Percentiles rank a stretch among this genome's conserved stretches.
Evolutionary conservation across 2,329 filamentous ascomycete species (phyloP).

Genomic region (Gaeumannomyces tritici): DNA sequence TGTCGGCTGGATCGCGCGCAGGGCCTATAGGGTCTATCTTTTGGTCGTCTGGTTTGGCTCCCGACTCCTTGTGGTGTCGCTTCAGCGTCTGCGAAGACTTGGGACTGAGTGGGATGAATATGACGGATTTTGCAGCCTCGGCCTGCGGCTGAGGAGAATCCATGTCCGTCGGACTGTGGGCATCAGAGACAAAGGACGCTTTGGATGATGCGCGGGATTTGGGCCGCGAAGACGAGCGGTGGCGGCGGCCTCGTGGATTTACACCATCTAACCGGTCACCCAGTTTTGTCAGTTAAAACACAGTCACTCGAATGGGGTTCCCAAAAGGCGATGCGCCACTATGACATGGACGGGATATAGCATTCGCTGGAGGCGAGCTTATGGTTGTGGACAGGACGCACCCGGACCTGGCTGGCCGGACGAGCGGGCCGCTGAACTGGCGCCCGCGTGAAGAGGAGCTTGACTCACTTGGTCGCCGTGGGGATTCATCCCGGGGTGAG

Average conservation of each 20-base stretch:
- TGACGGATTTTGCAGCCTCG: slow-evolving; percentile 27
- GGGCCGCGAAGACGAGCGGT: not conserved
- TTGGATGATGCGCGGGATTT: not conserved
- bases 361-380: not conserved
- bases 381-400: slow-evolving; percentile 7
- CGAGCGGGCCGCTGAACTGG: not conserved
- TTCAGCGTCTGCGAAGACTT: slow-evolving; percentile 35
- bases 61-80: slow-evolving; percentile 26
- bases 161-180: not conserved
- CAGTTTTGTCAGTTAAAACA: not conserved
- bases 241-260: not conserved
- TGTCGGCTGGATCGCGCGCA: not conserved
- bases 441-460: slow-evolving; percentile 3
- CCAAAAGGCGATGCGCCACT: not conserved
- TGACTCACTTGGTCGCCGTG: slow-evolving; percentile 13
- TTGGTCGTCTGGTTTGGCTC: slow-evolving; percentile 6
- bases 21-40: not conserved
- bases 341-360: not conserved
- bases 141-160: not conserved
- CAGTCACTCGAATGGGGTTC: no score
- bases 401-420: slow-evolving; percentile 3
- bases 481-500: not conserved
- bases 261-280: slow-evolving; percentile 8
- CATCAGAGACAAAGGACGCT: not conserved
- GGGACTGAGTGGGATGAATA: slow-evolving; percentile 39